Conservation (phyloP, 2,329 filamentous ascomycete species). For the Ophiostoma triangulosporum region DNA sequence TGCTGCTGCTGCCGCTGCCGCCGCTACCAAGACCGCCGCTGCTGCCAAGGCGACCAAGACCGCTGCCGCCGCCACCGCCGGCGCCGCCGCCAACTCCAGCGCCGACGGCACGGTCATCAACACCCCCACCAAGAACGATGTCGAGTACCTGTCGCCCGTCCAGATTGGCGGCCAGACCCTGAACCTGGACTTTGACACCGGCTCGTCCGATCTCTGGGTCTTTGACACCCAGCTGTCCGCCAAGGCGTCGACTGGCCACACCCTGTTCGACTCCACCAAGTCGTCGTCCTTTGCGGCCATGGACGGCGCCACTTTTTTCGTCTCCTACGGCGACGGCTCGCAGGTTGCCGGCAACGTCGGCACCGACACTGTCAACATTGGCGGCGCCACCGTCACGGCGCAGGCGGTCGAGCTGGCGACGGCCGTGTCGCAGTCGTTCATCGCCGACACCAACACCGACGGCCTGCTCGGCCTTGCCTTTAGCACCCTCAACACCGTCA, state of each 20-base stretch:
- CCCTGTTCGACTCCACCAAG: constrained; percentile 24
- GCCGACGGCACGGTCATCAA: constrained; percentile 47
- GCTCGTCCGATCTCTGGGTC: constrained; percentile 62
- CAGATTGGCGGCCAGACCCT: constrained; percentile 55
- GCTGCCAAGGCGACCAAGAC: constrained; percentile 7
- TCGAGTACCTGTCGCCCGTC: constrained; percentile 57
- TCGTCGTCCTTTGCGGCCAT: constrained; percentile 23
- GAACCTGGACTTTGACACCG: constrained; percentile 62
- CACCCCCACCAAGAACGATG: constrained; percentile 50
- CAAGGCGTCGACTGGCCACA: constrained; percentile 33
- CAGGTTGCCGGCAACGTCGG: constrained; percentile 51
- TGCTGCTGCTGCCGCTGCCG: background rate
- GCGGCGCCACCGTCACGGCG: constrained; percentile 43
- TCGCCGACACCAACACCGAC: constrained; percentile 45
- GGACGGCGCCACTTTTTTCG: constrained; percentile 40
- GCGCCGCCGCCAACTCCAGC: constrained; percentile 6
- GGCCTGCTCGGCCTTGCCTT: constrained; percentile 60
- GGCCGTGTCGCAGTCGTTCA: constrained; percentile 42
- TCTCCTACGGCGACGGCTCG: constrained; percentile 57
- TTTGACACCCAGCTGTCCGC: constrained; percentile 47
- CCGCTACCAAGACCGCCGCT: background rate
- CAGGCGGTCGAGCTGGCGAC: constrained; percentile 59
- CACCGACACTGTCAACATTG: constrained; percentile 53
- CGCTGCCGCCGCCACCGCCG: constrained; percentile 14
- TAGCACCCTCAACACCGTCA: constrained; percentile 48